These are phyloP conservation scores for Digitaria exilis DNA, from an alignment of 202 grass and related monocot species.

Conservation along the genomic window DNA sequence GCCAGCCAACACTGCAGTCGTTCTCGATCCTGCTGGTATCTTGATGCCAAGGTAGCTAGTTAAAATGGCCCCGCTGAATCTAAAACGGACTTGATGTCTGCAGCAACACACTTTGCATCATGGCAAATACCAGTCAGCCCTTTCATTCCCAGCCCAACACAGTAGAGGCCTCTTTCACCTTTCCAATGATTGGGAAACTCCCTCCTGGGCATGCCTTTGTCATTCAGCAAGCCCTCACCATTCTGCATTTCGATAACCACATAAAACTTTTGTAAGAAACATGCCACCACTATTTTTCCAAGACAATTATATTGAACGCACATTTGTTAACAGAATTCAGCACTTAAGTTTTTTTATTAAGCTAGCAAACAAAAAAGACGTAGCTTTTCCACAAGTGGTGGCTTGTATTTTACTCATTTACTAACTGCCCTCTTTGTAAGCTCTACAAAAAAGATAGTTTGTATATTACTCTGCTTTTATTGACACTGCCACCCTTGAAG, in stretches of 20 bases:
- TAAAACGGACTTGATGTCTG: conserved; percentile 55
- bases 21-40: too few relatives aligned
- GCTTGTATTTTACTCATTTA: neutral
- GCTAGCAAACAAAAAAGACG: neutral
- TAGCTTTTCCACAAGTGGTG: neutral
- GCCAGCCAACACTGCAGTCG: neutral
- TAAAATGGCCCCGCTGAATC: neutral
- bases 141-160: conserved; percentile 56
- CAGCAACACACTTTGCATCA: conserved; percentile 58
- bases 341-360: neutral
- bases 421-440: neutral
- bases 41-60: neutral
- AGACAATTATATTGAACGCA: neutral
- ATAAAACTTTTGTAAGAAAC: neutral
- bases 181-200: conserved; percentile 71
- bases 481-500: neutral
- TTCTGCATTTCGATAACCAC: conserved; percentile 29
- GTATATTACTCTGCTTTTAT: neutral
- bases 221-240: conserved; percentile 31
- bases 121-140: conserved; percentile 60
- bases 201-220: conserved; percentile 56
- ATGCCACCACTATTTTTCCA: neutral
- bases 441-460: neutral
- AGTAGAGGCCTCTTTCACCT: conserved; percentile 69
- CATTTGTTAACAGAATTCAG: neutral